Evolutionary conservation across 1,139 yeast species (phyloP).

Genomic region (Diutina rugosa): DNA sequence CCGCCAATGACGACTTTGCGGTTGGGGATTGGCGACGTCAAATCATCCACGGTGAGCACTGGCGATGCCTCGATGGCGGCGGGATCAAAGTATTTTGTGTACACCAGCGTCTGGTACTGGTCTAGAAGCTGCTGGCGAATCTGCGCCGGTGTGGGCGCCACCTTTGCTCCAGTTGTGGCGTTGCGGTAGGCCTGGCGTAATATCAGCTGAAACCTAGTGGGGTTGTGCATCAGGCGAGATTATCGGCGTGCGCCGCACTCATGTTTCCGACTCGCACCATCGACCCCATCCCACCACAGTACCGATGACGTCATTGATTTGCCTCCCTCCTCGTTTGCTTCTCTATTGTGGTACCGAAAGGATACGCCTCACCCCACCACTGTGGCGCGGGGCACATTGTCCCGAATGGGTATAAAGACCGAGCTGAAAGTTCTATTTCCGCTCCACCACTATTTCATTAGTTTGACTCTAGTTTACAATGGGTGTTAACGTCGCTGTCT

Average conservation of each 20-base stretch:
- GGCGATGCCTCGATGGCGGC: background rate
- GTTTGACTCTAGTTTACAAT: slow-evolving; percentile 1
- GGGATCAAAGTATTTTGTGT: background rate
- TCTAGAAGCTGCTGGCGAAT: background rate
- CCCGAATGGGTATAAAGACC: background rate
- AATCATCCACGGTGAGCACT: background rate
- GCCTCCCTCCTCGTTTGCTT: too few species aligned
- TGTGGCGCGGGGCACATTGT: background rate
- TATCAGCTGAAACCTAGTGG: background rate
- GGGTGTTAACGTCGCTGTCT: slow-evolving; percentile 28
- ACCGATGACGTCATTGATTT: background rate
- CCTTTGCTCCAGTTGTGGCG: background rate
- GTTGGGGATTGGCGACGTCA: background rate
- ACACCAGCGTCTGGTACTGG: background rate
- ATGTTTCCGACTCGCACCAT: background rate
- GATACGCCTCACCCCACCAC: background rate
- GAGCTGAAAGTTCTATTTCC: background rate
- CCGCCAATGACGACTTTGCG: background rate
- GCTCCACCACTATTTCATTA: too few species aligned
- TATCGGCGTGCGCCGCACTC: background rate
- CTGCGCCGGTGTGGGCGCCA: background rate
- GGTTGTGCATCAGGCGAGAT: background rate
- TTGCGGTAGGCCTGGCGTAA: background rate
- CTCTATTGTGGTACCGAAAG: too few species aligned
- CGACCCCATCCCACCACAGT: background rate